Percentiles rank a stretch among this genome's conserved stretches.
Evolutionary conservation across 139 green algal genomes (phyloP).

Genomic region (Chlorella sp.): DNA sequence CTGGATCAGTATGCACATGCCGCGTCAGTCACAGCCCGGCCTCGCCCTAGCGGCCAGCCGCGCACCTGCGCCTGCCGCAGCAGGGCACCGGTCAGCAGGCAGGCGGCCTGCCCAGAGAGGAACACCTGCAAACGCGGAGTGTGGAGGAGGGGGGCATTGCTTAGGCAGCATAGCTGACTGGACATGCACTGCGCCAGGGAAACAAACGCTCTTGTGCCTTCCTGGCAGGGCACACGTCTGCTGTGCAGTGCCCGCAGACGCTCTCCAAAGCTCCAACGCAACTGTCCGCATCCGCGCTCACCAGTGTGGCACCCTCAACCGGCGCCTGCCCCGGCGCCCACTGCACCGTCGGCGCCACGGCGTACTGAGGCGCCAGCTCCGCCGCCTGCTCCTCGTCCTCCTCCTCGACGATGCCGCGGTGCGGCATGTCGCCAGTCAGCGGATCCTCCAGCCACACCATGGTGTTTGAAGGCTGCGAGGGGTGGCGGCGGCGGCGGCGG

Average conservation of each 20-base stretch:
- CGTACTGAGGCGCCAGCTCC: constrained; percentile 31
- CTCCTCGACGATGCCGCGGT: constrained; percentile 32
- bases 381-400: constrained; percentile 42
- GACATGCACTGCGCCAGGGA: neutral
- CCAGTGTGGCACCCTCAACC: neutral
- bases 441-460: constrained; percentile 43
- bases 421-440: constrained; percentile 38
- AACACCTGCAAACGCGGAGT: constrained; percentile 20
- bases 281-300: no score
- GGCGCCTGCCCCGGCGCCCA: neutral
- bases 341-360: neutral
- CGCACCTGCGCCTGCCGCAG: neutral
- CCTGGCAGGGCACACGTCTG: no score
- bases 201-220: no score
- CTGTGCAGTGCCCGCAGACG: no score
- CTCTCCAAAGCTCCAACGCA: no score
- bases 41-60: neutral
- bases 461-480: neutral
- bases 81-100: neutral
- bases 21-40: no score
- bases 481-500: neutral
- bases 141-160: no score
- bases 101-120: constrained; percentile 18
- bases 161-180: neutral
- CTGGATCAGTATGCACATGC: no score